Evolutionary conservation across 441 rosid species (phyloP), one percentile per base, ranked within the genome.

Genomic region (Gossypium gossypioides): DNA sequence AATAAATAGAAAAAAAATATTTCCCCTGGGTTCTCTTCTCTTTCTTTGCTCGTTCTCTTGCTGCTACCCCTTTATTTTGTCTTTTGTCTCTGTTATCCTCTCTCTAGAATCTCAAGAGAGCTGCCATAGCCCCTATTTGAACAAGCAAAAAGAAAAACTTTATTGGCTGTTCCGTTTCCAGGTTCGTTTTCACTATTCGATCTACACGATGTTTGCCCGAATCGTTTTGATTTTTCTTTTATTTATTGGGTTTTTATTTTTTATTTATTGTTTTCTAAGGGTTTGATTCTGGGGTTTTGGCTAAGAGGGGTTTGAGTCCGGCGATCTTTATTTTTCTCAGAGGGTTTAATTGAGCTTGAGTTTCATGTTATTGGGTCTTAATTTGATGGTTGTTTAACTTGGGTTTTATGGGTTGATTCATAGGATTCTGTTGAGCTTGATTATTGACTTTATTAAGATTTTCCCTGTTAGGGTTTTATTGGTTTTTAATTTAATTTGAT

Each of bases 111-210:
- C 86, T 76, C 72, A 61, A 67, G 1, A 8, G 66, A 78, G 73
- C 80, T 82, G 66, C 74, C 77, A 67, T 67, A 79, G 48, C 67
- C 84, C 77, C 67, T 75, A 70, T 77, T 62, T 60, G 18, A 46
- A 19, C 12, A 4, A 24, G 3, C 4, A 46, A 22, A 62, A 54
- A 54, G 4, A 18, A 6, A 54, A 65, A 63, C 82, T 74, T 69
- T 72, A 64, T 72, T 62, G 22, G 8, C 42, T 67, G 72, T 70
- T 76, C 8, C 52, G 59, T 68, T 65, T 65, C 71, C 68, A 80
- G 88, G 93, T 88, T 79, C 69, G 82, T 79, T 21, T 62, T 60
- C 44, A 55, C 57, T 75, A 32, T 72, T 80, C 86, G 84, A 85
- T 86, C 88, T 79, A 10, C 48, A n/a, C 75, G 69, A 10, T 57